Evolutionary conservation across 805 yeast genomes (phyloP), one percentile per base, ranked within the genome.

Genomic region (Blastobotrys chiropterorum): DNA sequence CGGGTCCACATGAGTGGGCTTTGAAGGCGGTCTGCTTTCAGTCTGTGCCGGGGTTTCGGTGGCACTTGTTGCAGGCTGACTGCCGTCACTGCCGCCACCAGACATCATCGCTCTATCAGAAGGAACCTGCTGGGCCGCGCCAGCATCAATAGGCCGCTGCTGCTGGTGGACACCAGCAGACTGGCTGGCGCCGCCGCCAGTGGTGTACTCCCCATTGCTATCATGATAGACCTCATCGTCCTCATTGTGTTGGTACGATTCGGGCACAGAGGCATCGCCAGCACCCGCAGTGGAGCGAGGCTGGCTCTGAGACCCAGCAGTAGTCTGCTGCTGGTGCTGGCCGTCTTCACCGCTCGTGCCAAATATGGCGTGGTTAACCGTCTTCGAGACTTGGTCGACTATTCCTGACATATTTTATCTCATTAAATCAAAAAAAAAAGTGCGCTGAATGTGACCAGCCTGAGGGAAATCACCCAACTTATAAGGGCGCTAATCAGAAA

Each of bases 331-430:
- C 38, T 17, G 34, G 42, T 13, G 26, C 17, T 40, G 43, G 8
- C 8, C 8, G 17, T 15, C 43, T 16, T 45, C 48, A n/a, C 26
- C 20, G 30, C 38, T 19, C 3, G 20, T 44, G 7, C 54, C 51
- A 38, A 47, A 51, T 5, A 51, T 16, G n/a, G 38, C 54, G 16
- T 45, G 31, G 41, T 39, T 22, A n/a, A 45, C 48, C 6, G 42
- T 19, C 39, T 38, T 41, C 6, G 44, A n/a, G n/a, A 45, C 55
- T 38, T 39, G 54, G 30, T 45, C 50, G 16, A 52, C 43, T 14
- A 52, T 26, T 39, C 49, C 50, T 19, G 55, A 45, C 55, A 52
- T 52, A 3, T 31, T 7, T 7, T 31, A 31, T 8, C 38, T 8
- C 14, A 14, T 8, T 31, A 7, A 31, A 31, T 31, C 14, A 14